These are phyloP conservation scores for Microthlaspi erraticum DNA, from an alignment of 345 rosid species.

Conservation along the genomic window DNA sequence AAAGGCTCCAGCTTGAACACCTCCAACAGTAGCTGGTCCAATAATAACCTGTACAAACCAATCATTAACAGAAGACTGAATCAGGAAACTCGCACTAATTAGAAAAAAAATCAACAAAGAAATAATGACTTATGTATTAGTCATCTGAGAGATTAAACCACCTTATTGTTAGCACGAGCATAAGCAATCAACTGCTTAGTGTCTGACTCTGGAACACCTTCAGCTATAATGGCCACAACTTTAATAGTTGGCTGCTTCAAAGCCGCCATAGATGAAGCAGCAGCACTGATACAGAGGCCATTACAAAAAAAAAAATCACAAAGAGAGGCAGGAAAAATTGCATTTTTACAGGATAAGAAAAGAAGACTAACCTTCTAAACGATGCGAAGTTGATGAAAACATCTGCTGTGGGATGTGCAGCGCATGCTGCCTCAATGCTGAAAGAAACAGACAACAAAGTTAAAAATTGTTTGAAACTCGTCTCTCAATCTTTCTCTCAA, in stretches of 20 bases:
- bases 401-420: conserved; percentile 95
- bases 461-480: background rate
- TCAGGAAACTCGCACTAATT: background rate
- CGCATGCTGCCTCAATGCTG: conserved; percentile 95
- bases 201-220: conserved; percentile 98
- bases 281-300: conserved; percentile 65
- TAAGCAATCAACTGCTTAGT: conserved; percentile 88
- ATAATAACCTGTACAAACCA: conserved; percentile 77
- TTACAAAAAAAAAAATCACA: conserved; percentile 19
- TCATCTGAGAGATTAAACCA: conserved; percentile 24
- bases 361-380: conserved; percentile 67
- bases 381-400: conserved; percentile 96
- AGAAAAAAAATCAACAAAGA: background rate
- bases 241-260: conserved; percentile 93
- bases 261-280: conserved; percentile 97
- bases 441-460: conserved; percentile 38
- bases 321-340: background rate
- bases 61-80: conserved; percentile 13
- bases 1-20: conserved; percentile 97
- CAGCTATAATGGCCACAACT: conserved; percentile 95
- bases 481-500: background rate
- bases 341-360: background rate
- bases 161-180: conserved; percentile 97
- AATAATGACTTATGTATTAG: background rate
- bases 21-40: conserved; percentile 99